phyloP scores from a whole-genome alignment of 306 rosid genomes.

The Clitoria ternatea region DNA sequence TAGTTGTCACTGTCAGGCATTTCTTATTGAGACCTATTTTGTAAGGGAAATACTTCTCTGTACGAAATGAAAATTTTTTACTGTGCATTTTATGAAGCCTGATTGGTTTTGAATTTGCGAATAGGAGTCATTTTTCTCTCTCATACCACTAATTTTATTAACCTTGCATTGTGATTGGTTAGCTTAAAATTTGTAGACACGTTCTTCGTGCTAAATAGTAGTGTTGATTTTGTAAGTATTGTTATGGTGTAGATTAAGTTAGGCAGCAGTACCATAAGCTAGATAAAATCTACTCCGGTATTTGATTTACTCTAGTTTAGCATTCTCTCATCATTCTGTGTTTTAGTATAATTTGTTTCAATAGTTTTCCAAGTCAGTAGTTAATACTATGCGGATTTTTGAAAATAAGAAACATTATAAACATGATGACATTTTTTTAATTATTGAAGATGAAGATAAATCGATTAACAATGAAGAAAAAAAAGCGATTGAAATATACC shows the following conservation, averaged over 20 bases:
- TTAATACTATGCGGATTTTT: background rate
- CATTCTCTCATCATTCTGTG: background rate
- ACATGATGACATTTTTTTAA: background rate
- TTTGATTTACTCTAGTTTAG: background rate
- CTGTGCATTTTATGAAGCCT: too few relatives aligned
- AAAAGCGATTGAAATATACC: background rate
- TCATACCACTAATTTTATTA: too few relatives aligned
- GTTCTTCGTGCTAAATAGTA: too few relatives aligned
- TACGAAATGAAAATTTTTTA: too few relatives aligned
- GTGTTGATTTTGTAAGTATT: background rate
- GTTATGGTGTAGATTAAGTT: background rate
- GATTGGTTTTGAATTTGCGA: too few relatives aligned
- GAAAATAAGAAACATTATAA: background rate
- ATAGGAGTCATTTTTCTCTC: too few relatives aligned
- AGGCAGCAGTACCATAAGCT: background rate
- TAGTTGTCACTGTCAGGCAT: background rate
- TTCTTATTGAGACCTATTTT: background rate
- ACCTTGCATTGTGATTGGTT: too few relatives aligned
- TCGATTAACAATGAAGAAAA: background rate
- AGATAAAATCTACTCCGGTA: background rate
- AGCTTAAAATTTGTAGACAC: too few relatives aligned
- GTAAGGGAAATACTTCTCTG: too few relatives aligned
- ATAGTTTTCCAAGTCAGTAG: background rate
- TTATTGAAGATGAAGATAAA: background rate
- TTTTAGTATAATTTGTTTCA: background rate